Conservation (phyloP, 495 filamentous ascomycete species). For the Hyaloscypha finlandica region DNA sequence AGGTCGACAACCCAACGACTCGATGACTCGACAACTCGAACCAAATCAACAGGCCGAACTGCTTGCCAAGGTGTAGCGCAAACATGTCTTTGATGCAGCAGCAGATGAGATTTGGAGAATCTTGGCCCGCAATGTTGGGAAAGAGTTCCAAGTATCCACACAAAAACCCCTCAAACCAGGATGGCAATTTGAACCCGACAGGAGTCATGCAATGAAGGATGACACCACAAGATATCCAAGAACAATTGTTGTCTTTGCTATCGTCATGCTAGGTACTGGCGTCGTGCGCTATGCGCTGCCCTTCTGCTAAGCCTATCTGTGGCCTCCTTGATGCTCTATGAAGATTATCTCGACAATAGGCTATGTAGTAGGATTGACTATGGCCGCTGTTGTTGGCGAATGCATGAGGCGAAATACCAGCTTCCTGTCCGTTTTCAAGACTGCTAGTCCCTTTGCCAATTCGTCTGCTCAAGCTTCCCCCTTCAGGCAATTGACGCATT, state of each 20-base stretch:
- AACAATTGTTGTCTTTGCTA: conserved; percentile 58
- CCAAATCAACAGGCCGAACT: not conserved
- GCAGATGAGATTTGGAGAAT: not conserved
- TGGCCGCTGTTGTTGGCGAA: conserved; percentile 35
- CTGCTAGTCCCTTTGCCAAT: conserved; percentile 8
- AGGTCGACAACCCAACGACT: not conserved
- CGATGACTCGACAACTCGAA: not conserved
- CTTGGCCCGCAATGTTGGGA: not conserved
- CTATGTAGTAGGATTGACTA: conserved; percentile 38
- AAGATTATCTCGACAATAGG: conserved; percentile 40
- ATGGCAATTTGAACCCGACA: conserved; percentile 16
- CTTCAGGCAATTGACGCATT: conserved; percentile 6
- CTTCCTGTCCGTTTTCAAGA: conserved; percentile 12
- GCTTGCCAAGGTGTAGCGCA: not conserved
- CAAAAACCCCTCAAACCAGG: conserved; percentile 7
- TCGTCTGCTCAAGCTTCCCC: conserved; percentile 1
- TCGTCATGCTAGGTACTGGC: conserved; percentile 55
- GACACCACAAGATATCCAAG: conserved; percentile 32
- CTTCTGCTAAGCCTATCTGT: conserved; percentile 33
- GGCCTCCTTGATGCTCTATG: conserved; percentile 34
- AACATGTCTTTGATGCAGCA: not conserved
- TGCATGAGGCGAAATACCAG: conserved; percentile 30
- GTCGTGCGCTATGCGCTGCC: conserved; percentile 33
- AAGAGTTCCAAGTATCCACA: conserved; percentile 4
- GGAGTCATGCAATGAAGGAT: conserved; percentile 38